Evolutionary conservation across 1,139 yeast genomes (phyloP).

Genomic region (Sugiyamaella neomexicana): DNA sequence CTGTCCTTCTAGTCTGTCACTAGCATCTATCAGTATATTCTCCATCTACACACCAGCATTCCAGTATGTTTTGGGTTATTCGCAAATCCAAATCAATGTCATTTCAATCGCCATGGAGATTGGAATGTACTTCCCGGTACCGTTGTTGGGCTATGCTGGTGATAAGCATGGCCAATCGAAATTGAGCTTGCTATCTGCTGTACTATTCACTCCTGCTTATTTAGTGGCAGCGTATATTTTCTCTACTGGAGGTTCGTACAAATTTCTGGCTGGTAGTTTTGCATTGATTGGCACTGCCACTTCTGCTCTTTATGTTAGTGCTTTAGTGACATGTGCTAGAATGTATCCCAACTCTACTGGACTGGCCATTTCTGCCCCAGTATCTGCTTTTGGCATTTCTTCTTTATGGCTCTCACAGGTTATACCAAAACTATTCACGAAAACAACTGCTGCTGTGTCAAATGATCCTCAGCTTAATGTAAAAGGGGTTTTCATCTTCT

Average conservation of each 20-base stretch:
- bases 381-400: conserved; percentile 81
- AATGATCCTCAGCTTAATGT: conserved; percentile 41
- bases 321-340: conserved; percentile 80
- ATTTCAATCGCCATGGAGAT: conserved; percentile 73
- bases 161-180: conserved; percentile 84
- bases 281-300: conserved; percentile 78
- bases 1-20: conserved; percentile 52
- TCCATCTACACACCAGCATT: conserved; percentile 76
- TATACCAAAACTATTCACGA: conserved; percentile 42
- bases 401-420: conserved; percentile 54
- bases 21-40: conserved; percentile 80
- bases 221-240: conserved; percentile 46
- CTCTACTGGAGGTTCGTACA: conserved; percentile 21
- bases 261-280: conserved; percentile 38
- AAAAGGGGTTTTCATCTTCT: conserved; percentile 54
- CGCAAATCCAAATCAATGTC: conserved; percentile 71
- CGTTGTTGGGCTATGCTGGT: conserved; percentile 77
- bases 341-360: conserved; percentile 74
- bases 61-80: conserved; percentile 55
- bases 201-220: conserved; percentile 75
- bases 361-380: conserved; percentile 83
- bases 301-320: conserved; percentile 73
- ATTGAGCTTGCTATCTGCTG: conserved; percentile 61
- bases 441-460: conserved; percentile 25
- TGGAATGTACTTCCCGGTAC: conserved; percentile 85